Percentiles rank a stretch among this genome's conserved stretches.
These are phyloP conservation scores for Seiridium unicorne DNA, from an alignment of 2,329 filamentous ascomycete species.

Conservation along the genomic window DNA sequence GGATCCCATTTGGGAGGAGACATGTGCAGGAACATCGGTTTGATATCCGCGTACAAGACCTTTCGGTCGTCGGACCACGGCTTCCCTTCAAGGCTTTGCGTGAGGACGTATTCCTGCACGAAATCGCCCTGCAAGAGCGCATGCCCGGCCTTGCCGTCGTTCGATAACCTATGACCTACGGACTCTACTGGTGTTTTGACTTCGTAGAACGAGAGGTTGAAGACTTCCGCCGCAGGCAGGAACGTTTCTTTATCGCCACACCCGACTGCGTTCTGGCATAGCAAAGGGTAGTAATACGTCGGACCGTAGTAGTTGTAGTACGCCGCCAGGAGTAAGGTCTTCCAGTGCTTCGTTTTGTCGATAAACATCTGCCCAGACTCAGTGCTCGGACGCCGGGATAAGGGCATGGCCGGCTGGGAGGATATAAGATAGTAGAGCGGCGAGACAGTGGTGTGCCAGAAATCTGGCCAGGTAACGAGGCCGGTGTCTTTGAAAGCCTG, in stretches of 20 bases:
- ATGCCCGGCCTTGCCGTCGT: too few relatives aligned
- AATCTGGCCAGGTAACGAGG: conserved; percentile 58
- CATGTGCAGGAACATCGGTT: too few relatives aligned
- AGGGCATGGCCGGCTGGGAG: conserved; percentile 25
- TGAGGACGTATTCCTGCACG: too few relatives aligned
- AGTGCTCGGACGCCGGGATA: conserved; percentile 32
- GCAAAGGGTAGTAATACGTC: conserved; percentile 46
- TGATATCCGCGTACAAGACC: too few relatives aligned
- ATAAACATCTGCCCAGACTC: conserved; percentile 49
- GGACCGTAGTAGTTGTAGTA: conserved; percentile 58
- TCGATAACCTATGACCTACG: too few relatives aligned
- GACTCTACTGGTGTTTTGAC: conserved; percentile 24
- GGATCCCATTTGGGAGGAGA: too few relatives aligned
- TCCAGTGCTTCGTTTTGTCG: conserved; percentile 44
- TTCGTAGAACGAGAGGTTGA: conserved; percentile 38
- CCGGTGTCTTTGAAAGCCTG: conserved; percentile 51
- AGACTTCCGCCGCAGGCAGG: conserved; percentile 38
- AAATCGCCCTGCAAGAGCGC: too few relatives aligned
- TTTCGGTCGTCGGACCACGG: too few relatives aligned
- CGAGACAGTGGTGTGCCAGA: conserved; percentile 41
- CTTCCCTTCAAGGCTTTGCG: too few relatives aligned
- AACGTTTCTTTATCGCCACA: conserved; percentile 51
- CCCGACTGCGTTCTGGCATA: conserved; percentile 40
- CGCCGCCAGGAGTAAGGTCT: conserved; percentile 44
- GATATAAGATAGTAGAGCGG: conserved; percentile 43